phyloP scores from a whole-genome alignment of 2,329 filamentous ascomycete species.

The Colletotrichum echinochloae region DNA sequence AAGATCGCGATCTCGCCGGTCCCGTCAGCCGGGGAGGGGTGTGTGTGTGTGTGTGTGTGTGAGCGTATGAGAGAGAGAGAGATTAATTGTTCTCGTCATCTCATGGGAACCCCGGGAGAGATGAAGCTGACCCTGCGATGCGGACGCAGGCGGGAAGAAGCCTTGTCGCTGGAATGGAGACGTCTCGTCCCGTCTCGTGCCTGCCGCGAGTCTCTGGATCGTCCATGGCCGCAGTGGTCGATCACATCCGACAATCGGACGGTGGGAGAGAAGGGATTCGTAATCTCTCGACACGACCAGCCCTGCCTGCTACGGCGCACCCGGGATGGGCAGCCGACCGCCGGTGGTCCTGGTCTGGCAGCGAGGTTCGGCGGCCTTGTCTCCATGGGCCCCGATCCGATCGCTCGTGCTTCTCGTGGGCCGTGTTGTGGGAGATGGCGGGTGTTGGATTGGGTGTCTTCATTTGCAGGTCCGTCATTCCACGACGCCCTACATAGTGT shows the following conservation, averaged over 20 bases:
- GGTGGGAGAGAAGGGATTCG: neutral
- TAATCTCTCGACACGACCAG: neutral
- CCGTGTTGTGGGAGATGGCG: neutral
- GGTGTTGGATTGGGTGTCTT: neutral
- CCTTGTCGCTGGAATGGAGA: neutral
- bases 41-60: too few species aligned
- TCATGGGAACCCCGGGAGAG: neutral
- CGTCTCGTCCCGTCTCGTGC: neutral
- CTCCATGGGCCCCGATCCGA: neutral
- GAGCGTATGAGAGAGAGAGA: too few species aligned
- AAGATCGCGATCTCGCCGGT: neutral
- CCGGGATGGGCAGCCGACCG: neutral
- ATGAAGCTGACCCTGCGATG: neutral
- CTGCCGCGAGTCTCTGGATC: too few species aligned
- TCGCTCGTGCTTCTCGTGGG: neutral
- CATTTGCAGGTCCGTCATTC: neutral
- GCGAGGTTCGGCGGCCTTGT: neutral
- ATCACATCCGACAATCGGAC: neutral
- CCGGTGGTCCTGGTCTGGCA: neutral
- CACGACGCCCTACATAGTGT: neutral
- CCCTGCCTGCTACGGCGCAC: neutral
- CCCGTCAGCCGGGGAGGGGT: too few species aligned
- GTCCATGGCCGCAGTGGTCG: neutral
- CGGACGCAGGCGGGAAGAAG: neutral
- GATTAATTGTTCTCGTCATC: neutral